Percentiles rank a stretch among this genome's conserved stretches.
These are phyloP conservation scores for Eucalyptus leucophloia DNA, from an alignment of 345 rosid species.

Conservation along the genomic window DNA sequence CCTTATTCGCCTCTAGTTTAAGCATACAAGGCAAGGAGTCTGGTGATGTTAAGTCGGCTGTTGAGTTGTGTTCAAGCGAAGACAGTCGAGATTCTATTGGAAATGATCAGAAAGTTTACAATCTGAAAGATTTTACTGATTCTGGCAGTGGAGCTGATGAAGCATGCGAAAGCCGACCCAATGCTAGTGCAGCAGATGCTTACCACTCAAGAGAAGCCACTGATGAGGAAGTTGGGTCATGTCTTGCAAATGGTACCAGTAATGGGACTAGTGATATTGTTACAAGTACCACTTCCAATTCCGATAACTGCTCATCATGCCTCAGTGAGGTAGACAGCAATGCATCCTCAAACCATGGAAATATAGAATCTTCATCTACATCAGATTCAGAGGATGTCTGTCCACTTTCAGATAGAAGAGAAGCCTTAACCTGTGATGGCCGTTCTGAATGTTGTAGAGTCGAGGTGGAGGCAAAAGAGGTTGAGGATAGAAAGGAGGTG, in stretches of 20 bases:
- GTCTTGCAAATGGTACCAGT: constrained; percentile 1
- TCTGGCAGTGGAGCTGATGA: constrained; percentile 6
- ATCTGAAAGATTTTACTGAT: constrained; percentile 3
- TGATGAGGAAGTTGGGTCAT: constrained; percentile 14
- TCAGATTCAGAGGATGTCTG: constrained; percentile 81
- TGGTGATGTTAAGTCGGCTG: constrained; percentile 22
- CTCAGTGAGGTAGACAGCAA: constrained; percentile 81
- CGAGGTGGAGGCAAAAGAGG: constrained; percentile 11
- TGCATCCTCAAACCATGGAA: constrained; percentile 53
- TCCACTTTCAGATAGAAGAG: constrained; percentile 58
- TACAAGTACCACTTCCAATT: constrained; percentile 44
- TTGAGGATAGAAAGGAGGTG: constrained; percentile 12
- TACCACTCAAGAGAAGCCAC: constrained; percentile 19
- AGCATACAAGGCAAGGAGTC: constrained; percentile 23
- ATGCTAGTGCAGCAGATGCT: constrained; percentile 5
- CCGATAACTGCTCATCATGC: constrained; percentile 86
- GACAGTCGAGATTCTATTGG: constrained; percentile 28
- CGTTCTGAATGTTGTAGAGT: constrained; percentile 24
- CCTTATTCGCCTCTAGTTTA: constrained; percentile 32
- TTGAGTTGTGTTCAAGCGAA: constrained; percentile 17
- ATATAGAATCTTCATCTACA: constrained; percentile 60
- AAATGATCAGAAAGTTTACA: constrained; percentile 9
- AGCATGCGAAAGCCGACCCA: constrained; percentile 19
- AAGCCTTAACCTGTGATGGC: constrained; percentile 20
- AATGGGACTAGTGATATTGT: background rate